Percentiles rank a stretch among this genome's conserved stretches.
Conservation (phyloP, 257 asterid genomes). For the Nicotiana undulata region DNA sequence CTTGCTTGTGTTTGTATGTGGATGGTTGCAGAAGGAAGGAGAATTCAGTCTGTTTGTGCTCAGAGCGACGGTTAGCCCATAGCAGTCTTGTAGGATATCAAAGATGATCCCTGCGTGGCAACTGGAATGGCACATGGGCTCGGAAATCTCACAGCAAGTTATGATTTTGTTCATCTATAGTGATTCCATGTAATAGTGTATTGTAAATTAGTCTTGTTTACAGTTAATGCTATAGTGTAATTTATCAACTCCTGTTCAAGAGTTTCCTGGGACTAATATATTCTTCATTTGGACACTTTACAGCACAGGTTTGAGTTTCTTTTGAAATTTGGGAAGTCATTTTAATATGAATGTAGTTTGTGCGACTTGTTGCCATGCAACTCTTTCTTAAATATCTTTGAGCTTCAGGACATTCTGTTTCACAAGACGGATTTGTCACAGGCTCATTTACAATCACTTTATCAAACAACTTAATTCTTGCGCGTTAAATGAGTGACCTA, state of each 20-base stretch:
- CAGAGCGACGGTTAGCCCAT: constrained; percentile 7
- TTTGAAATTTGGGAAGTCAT: background rate
- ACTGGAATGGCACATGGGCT: background rate
- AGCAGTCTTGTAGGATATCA: background rate
- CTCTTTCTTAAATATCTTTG: background rate
- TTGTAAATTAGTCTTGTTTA: constrained; percentile 18
- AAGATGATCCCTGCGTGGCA: constrained; percentile 8
- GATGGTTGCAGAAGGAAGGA: constrained; percentile 9
- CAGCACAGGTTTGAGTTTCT: background rate
- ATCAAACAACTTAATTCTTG: background rate
- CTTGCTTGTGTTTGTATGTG: constrained; percentile 19
- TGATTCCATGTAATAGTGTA: constrained; percentile 8
- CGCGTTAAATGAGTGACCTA: too few species aligned
- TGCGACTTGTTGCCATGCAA: background rate
- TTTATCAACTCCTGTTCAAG: background rate
- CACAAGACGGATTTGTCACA: background rate
- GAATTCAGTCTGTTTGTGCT: constrained; percentile 14
- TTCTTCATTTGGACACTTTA: background rate
- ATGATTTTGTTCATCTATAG: background rate
- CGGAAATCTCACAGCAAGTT: background rate
- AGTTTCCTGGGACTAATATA: background rate
- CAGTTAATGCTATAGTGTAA: constrained; percentile 8
- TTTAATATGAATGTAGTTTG: background rate
- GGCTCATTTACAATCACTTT: background rate
- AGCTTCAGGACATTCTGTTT: background rate